These are phyloP conservation scores for Tylopilus sp. DNA, from an alignment of 768 basidiomycete species.

Conservation along the genomic window DNA sequence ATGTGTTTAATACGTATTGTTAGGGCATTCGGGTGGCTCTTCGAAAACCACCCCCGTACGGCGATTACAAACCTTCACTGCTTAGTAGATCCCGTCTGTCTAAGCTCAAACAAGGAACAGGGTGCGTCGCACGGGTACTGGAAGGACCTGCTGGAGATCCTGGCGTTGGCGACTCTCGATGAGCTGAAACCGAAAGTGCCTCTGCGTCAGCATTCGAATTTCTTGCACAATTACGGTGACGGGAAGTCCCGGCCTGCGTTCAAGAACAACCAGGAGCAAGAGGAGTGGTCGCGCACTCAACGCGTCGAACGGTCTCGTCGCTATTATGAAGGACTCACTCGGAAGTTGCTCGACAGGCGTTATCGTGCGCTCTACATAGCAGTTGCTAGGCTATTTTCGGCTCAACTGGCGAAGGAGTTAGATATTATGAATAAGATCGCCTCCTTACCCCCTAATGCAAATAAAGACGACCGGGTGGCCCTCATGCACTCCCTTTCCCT, in stretches of 20 bases:
- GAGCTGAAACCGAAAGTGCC: conserved; percentile 35
- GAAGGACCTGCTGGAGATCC: conserved; percentile 72
- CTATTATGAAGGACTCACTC: conserved; percentile 35
- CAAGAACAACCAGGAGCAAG: conserved; percentile 20
- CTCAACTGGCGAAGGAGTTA: conserved; percentile 49
- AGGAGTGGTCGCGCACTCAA: conserved; percentile 20
- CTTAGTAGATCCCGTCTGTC: conserved; percentile 52
- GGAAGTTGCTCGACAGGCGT: conserved; percentile 44
- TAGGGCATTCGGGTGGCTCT: conserved; percentile 65
- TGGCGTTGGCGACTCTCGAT: conserved; percentile 54
- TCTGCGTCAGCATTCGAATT: conserved; percentile 12
- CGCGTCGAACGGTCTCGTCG: conserved; percentile 21
- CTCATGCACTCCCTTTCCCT: conserved; percentile 41
- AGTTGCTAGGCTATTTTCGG: conserved; percentile 58
- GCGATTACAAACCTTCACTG: conserved; percentile 57
- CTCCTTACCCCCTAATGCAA: conserved; percentile 30
- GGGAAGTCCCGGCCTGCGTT: conserved; percentile 26
- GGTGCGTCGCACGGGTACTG: conserved; percentile 58
- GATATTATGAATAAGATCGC: conserved; percentile 36
- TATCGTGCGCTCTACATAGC: conserved; percentile 63
- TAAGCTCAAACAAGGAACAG: conserved; percentile 5
- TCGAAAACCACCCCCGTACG: conserved; percentile 64
- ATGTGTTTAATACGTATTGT: too few relatives aligned
- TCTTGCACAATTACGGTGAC: conserved; percentile 23
- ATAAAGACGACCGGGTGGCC: conserved; percentile 12